phyloP scores from a whole-genome alignment of 1,284 basidiomycete genomes.

The Microbotryomycetes sp. region DNA sequence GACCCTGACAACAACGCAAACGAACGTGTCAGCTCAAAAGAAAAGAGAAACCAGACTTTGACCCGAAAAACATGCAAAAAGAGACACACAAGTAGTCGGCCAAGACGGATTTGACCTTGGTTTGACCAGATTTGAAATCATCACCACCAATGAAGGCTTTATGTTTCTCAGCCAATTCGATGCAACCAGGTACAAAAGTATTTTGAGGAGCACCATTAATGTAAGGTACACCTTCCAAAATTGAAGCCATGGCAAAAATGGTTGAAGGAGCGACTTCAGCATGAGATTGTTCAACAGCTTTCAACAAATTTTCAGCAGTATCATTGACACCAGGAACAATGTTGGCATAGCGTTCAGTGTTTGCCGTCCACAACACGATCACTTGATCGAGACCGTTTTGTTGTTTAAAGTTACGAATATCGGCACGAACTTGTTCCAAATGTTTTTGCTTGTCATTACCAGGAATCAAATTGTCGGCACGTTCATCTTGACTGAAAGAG shows the following conservation, averaged over 20 bases:
- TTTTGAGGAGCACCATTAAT: slow-evolving; percentile 98
- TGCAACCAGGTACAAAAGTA: slow-evolving; percentile 94
- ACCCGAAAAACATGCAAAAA: too few relatives aligned
- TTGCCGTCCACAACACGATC: slow-evolving; percentile 54
- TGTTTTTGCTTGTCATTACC: slow-evolving; percentile 84
- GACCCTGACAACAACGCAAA: too few relatives aligned
- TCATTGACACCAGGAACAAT: slow-evolving; percentile 94
- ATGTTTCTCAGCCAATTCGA: slow-evolving; percentile 83
- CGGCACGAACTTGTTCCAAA: slow-evolving; percentile 82
- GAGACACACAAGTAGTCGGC: too few relatives aligned
- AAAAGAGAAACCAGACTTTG: too few relatives aligned
- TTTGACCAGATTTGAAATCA: slow-evolving; percentile 72
- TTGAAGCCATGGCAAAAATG: slow-evolving; percentile 89
- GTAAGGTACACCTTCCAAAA: slow-evolving; percentile 91
- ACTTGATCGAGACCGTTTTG: slow-evolving; percentile 71
- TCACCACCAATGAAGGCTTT: slow-evolving; percentile 95
- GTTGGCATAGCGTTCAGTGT: slow-evolving; percentile 96
- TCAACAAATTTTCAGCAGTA: slow-evolving; percentile 80
- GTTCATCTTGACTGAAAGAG: slow-evolving; percentile 74
- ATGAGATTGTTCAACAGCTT: slow-evolving; percentile 76
- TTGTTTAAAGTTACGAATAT: slow-evolving; percentile 89
- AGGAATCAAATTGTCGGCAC: slow-evolving; percentile 85
- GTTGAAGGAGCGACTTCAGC: slow-evolving; percentile 91
- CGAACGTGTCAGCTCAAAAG: too few relatives aligned
- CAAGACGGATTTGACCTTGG: slow-evolving; percentile 56